Evolutionary conservation across 2,329 filamentous ascomycete species (phyloP).

Genomic region (Fusarium albosuccineum): DNA sequence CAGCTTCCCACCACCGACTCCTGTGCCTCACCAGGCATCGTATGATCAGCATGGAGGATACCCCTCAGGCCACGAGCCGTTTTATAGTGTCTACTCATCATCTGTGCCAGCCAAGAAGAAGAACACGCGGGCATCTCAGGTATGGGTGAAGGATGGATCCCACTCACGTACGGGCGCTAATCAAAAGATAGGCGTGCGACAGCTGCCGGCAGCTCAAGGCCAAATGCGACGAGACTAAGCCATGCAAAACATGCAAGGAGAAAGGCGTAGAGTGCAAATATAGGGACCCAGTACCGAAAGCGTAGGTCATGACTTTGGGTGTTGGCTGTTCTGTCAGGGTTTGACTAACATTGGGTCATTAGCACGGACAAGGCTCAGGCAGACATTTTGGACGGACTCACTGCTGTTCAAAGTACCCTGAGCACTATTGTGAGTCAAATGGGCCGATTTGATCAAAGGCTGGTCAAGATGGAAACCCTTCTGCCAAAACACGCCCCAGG

Average conservation of each 20-base stretch:
- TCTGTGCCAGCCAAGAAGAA: constrained; percentile 66
- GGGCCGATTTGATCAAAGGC: constrained; percentile 53
- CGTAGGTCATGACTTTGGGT: constrained; percentile 67
- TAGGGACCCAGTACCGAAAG: constrained; percentile 89
- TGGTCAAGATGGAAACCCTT: constrained; percentile 52
- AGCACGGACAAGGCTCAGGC: constrained; percentile 72
- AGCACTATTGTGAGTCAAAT: constrained; percentile 54
- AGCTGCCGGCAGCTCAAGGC: constrained; percentile 89
- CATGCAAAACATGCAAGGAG: constrained; percentile 88
- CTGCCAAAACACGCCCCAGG: constrained; percentile 38
- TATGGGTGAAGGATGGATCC: constrained; percentile 43
- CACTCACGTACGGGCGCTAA: constrained; percentile 20
- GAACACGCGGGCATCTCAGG: constrained; percentile 75
- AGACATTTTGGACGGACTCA: constrained; percentile 71
- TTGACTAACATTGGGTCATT: constrained; percentile 25
- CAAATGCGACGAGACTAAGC: constrained; percentile 90
- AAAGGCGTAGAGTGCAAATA: constrained; percentile 88
- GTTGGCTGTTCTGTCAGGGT: background rate
- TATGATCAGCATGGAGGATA: constrained; percentile 55
- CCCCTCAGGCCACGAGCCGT: constrained; percentile 51
- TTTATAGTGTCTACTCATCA: constrained; percentile 59
- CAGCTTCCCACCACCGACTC: constrained; percentile 58
- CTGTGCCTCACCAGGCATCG: constrained; percentile 53
- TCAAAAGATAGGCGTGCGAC: constrained; percentile 80
- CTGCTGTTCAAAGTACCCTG: constrained; percentile 56